Conservation (phyloP, 2,329 filamentous ascomycete species). For the Phoma sp. region DNA sequence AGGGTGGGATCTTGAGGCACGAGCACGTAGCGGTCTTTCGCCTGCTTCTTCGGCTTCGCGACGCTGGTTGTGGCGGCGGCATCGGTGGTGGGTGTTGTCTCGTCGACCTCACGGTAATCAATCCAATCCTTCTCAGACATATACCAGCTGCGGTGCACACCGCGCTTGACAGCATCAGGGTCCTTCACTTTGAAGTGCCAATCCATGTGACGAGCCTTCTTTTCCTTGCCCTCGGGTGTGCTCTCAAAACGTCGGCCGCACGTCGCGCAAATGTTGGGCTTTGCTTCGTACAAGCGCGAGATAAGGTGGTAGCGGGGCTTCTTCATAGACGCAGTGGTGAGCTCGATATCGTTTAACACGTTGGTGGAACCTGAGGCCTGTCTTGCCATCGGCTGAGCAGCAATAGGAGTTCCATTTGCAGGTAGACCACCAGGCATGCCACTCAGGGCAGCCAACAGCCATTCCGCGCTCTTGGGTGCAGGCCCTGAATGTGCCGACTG, state of each 20-base stretch:
- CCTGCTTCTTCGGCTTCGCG: slow-evolving; percentile 56
- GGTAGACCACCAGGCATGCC: slow-evolving; percentile 33
- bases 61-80: slow-evolving; percentile 43
- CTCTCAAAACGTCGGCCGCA: slow-evolving; percentile 86
- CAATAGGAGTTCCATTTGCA: slow-evolving; percentile 33
- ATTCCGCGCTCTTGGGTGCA: slow-evolving; percentile 33
- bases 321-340: slow-evolving; percentile 74
- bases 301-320: slow-evolving; percentile 78
- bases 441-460: slow-evolving; percentile 42
- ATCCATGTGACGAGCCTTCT: slow-evolving; percentile 92
- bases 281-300: slow-evolving; percentile 75
- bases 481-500: slow-evolving; percentile 23
- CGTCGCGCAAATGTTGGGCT: slow-evolving; percentile 86
- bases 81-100: slow-evolving; percentile 54
- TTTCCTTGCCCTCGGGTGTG: slow-evolving; percentile 77
- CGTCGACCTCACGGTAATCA: slow-evolving; percentile 78
- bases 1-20: slow-evolving; percentile 80
- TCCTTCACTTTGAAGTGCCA: slow-evolving; percentile 98
- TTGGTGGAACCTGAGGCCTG: slow-evolving; percentile 45
- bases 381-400: slow-evolving; percentile 34
- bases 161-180: slow-evolving; percentile 81
- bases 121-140: slow-evolving; percentile 96
- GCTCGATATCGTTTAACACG: slow-evolving; percentile 58
- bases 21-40: slow-evolving; percentile 74
- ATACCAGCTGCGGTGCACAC: slow-evolving; percentile 93